Percentiles rank a stretch among this genome's conserved stretches.
phyloP scores from a whole-genome alignment of 208 protist species.

The Trichomonas tenax region DNA sequence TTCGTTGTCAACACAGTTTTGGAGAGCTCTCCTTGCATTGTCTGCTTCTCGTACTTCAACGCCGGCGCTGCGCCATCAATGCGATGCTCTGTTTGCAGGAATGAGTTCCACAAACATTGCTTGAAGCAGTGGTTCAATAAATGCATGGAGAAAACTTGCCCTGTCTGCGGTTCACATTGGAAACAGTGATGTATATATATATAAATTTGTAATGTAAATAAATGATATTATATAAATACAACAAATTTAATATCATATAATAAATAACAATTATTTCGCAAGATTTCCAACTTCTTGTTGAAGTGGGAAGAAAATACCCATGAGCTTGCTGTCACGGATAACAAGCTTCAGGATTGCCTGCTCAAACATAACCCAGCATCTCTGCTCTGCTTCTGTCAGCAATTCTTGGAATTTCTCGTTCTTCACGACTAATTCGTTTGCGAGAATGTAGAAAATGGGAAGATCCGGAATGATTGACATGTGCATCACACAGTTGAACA shows the following conservation, averaged over 20 bases:
- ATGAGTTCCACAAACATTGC: neutral
- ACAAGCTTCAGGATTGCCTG: neutral
- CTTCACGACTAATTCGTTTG: neutral
- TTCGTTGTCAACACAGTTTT: neutral
- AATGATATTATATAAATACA: neutral
- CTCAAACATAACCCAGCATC: neutral
- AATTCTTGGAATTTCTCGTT: neutral
- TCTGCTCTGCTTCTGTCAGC: neutral
- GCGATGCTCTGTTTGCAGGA: neutral
- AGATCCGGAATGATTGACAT: neutral
- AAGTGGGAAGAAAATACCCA: neutral
- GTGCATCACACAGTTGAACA: neutral
- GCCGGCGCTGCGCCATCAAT: neutral
- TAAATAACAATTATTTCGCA: neutral
- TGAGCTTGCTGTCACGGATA: neutral
- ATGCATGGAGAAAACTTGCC: neutral
- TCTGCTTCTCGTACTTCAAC: neutral
- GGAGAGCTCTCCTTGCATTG: neutral
- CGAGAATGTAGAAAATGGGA: neutral
- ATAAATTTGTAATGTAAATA: no score
- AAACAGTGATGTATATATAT: no score
- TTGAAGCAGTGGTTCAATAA: neutral
- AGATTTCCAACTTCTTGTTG: neutral
- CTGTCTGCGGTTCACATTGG: neutral
- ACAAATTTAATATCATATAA: neutral